These are phyloP conservation scores for Desmodesmus armatus DNA, from an alignment of 139 green algal genomes.

Conservation along the genomic window DNA sequence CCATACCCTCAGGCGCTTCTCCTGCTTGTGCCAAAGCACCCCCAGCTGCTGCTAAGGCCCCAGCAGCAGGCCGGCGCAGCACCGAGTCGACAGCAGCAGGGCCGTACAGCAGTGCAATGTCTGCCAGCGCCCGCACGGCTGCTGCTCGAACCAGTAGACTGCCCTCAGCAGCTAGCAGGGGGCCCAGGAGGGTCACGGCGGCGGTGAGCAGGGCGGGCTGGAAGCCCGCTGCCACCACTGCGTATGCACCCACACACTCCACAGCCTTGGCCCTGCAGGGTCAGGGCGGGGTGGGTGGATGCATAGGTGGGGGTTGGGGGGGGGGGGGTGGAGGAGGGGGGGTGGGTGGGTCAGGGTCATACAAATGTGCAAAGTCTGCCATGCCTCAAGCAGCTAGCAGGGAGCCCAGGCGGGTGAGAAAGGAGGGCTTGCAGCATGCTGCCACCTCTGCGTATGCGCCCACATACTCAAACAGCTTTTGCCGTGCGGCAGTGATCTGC, in stretches of 20 bases:
- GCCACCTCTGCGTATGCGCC: too few relatives aligned
- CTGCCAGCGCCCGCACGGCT: neutral
- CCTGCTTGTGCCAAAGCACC: too few relatives aligned
- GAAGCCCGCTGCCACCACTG: neutral
- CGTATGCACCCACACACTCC: conserved; percentile 27
- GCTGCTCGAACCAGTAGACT: neutral
- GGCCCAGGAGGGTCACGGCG: conserved; percentile 13
- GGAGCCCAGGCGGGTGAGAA: neutral
- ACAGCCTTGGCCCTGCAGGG: conserved; percentile 26
- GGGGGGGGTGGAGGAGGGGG: too few relatives aligned
- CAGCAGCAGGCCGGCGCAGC: neutral
- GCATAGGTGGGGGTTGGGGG: too few relatives aligned
- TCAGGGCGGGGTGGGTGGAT: neutral
- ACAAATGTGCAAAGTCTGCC: neutral
- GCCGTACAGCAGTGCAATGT: conserved; percentile 34
- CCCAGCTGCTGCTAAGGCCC: neutral
- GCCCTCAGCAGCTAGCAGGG: neutral
- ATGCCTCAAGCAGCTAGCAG: neutral
- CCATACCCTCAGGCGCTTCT: neutral
- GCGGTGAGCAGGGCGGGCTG: neutral
- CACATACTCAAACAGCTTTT: too few relatives aligned
- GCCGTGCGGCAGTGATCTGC: too few relatives aligned
- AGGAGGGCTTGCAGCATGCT: too few relatives aligned
- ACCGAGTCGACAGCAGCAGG: conserved; percentile 29
- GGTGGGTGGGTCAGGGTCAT: too few relatives aligned